phyloP scores from a whole-genome alignment of 441 rosid genomes.

The Euphorbia corollata region DNA sequence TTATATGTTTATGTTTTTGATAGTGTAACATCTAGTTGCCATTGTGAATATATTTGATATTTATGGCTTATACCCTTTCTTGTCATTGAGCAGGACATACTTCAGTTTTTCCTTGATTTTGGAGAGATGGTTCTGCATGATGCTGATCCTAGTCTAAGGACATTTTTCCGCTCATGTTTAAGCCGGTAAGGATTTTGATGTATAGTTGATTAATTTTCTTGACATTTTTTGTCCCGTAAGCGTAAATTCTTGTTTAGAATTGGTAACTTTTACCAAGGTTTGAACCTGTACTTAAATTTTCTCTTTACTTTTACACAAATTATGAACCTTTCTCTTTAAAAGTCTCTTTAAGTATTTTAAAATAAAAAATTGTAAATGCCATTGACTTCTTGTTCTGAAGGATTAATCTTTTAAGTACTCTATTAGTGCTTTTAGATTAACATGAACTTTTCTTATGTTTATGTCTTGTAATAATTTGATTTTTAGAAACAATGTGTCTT shows the following conservation, averaged over 20 bases:
- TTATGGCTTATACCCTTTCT: slow-evolving; percentile 1
- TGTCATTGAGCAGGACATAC: slow-evolving; percentile 48
- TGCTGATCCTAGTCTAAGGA: slow-evolving; percentile 76
- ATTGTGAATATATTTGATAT: not conserved
- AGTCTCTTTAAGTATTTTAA: not conserved
- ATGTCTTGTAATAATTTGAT: slow-evolving; percentile 7
- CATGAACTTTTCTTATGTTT: not conserved
- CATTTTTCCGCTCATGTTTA: slow-evolving; percentile 80
- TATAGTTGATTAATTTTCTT: not conserved
- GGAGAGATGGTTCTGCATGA: slow-evolving; percentile 92
- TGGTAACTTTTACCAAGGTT: not conserved
- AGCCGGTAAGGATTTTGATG: slow-evolving; percentile 52
- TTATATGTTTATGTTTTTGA: not conserved
- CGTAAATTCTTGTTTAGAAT: not conserved
- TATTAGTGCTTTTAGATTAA: not conserved
- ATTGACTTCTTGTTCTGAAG: not conserved
- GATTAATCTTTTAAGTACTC: not conserved
- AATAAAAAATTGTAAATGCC: not conserved
- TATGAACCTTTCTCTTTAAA: not conserved
- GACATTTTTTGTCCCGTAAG: not conserved
- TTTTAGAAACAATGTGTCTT: slow-evolving; percentile 14
- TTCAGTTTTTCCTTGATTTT: slow-evolving; percentile 78
- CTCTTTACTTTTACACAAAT: too few relatives aligned
- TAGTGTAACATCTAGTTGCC: not conserved
- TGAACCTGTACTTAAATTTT: too few relatives aligned